phyloP scores from a whole-genome alignment of 768 basidiomycete species.

The Daedaleopsis sinensis region DNA sequence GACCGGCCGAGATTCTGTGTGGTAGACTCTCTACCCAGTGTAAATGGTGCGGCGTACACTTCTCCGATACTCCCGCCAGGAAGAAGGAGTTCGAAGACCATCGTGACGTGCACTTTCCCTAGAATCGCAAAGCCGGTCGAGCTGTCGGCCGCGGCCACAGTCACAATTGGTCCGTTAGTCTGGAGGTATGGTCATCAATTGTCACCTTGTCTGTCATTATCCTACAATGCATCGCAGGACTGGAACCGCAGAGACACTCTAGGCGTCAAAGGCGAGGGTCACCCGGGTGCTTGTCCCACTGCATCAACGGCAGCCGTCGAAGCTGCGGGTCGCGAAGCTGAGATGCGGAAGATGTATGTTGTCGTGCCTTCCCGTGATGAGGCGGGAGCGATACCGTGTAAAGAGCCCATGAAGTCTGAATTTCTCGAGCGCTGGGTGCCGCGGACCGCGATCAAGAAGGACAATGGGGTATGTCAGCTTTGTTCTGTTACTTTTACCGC shows the following conservation, averaged over 20 bases:
- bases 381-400: slow-evolving; percentile 83
- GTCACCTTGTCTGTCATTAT: slow-evolving; percentile 1
- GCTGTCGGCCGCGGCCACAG: slow-evolving; percentile 86
- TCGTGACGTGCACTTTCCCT: slow-evolving; percentile 94
- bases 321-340: slow-evolving; percentile 72
- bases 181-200: slow-evolving; percentile 61
- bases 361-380: slow-evolving; percentile 91
- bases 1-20: slow-evolving; percentile 70
- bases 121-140: slow-evolving; percentile 84
- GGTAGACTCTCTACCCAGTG: slow-evolving; percentile 79
- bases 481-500: background rate
- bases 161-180: slow-evolving; percentile 84
- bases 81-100: slow-evolving; percentile 84
- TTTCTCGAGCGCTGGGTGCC: slow-evolving; percentile 97
- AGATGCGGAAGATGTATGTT: slow-evolving; percentile 76
- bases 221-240: slow-evolving; percentile 54
- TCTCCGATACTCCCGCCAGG: slow-evolving; percentile 70
- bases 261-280: slow-evolving; percentile 71
- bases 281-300: slow-evolving; percentile 53
- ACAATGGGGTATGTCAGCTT: slow-evolving; percentile 69
- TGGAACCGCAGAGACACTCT: slow-evolving; percentile 76
- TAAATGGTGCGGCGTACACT: slow-evolving; percentile 92
- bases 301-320: slow-evolving; percentile 62
- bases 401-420: slow-evolving; percentile 89
- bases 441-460: slow-evolving; percentile 85